Conservation (phyloP, 106 monocot species). For the Acanthochlamys bracteata region DNA sequence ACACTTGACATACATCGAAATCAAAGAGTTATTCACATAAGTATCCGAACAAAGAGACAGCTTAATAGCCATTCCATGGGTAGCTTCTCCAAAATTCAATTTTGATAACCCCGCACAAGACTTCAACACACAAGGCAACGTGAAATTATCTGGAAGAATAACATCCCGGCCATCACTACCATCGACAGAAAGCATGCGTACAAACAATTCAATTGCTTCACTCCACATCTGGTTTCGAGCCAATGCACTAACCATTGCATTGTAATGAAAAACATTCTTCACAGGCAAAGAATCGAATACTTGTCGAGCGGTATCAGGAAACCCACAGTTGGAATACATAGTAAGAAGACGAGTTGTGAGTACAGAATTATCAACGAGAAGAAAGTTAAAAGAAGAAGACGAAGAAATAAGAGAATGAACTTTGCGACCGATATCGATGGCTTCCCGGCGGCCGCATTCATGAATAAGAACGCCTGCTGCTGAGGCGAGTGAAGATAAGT, state of each 20-base stretch:
- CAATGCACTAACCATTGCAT: conserved; percentile 49
- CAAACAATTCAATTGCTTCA: conserved; percentile 25
- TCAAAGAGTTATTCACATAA: conserved; percentile 42
- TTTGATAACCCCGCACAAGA: conserved; percentile 31
- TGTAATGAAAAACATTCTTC: conserved; percentile 52
- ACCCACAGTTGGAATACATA: conserved; percentile 40
- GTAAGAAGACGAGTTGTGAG: conserved; percentile 50
- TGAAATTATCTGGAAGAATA: conserved; percentile 47
- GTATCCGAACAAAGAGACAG: conserved; percentile 23
- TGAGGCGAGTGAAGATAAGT: conserved; percentile 3
- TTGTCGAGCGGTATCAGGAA: conserved; percentile 17
- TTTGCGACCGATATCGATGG: conserved; percentile 21
- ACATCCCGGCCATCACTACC: neutral
- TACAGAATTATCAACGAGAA: conserved; percentile 23
- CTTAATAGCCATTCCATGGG: conserved; percentile 45
- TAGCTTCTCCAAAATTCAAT: conserved; percentile 10
- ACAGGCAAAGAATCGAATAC: conserved; percentile 28
- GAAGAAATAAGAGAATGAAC: conserved; percentile 30
- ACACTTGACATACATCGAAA: conserved; percentile 51
- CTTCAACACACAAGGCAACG: conserved; percentile 54
- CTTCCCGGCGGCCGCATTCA: conserved; percentile 6
- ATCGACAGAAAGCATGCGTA: conserved; percentile 16
- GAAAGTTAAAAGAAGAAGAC: no score
- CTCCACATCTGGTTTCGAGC: conserved; percentile 32
- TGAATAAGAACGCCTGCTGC: conserved; percentile 20